Percentiles rank a stretch among this genome's conserved stretches.
Conservation (phyloP, 192 early-diverging fungal species). For the Glomus cerebriforme region DNA sequence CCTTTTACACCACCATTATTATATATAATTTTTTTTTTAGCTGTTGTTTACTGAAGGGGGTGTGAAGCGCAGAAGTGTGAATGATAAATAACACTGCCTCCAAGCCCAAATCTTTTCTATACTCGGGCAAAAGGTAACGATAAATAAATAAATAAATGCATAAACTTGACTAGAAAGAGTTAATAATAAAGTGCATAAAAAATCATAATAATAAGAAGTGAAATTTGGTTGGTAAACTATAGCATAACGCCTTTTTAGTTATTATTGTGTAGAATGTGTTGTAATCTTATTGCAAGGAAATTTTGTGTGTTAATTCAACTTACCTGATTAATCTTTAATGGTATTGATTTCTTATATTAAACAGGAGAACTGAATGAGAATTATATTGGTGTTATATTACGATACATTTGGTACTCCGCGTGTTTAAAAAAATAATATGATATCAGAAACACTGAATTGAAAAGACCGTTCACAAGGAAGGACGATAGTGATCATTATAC, state of each 20-base stretch:
- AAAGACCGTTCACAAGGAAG: neutral
- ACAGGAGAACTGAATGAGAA: neutral
- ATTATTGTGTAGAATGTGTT: neutral
- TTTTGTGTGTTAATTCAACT: neutral
- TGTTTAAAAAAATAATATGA: neutral
- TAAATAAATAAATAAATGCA: slow-evolving; percentile 18
- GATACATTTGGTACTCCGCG: neutral
- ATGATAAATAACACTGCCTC: slow-evolving; percentile 2
- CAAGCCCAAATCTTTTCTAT: neutral
- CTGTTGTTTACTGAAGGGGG: neutral
- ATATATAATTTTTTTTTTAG: slow-evolving; percentile 5
- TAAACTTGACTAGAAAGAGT: neutral
- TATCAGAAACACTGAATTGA: neutral
- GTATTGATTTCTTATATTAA: neutral
- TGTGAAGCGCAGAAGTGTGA: neutral
- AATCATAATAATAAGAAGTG: no score
- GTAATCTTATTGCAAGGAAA: neutral
- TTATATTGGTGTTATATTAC: neutral
- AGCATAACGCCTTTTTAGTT: neutral
- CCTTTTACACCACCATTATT: neutral
- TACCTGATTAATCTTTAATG: slow-evolving; percentile 22
- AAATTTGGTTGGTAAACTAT: no score
- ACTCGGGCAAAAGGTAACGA: slow-evolving; percentile 3
- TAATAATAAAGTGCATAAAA: neutral
- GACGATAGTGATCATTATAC: neutral